These are phyloP conservation scores for Scleroderma citrinum DNA, from an alignment of 768 basidiomycete species.

Conservation along the genomic window DNA sequence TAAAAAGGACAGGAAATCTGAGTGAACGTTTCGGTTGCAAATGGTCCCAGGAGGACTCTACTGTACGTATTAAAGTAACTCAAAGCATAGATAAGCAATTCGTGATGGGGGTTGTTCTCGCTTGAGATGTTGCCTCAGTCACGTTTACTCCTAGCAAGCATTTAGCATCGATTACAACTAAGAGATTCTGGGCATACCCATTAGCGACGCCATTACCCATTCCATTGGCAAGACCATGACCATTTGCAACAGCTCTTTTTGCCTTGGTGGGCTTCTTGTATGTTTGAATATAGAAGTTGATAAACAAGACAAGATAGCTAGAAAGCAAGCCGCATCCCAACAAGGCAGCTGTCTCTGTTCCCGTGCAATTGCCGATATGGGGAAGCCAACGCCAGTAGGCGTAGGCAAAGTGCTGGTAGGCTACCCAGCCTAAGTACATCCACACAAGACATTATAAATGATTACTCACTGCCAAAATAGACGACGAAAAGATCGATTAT, in stretches of 20 bases:
- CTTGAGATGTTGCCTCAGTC: conserved; percentile 19
- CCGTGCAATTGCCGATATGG: conserved; percentile 76
- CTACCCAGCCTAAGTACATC: conserved; percentile 24
- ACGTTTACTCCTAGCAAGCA: conserved; percentile 25
- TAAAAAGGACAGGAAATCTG: too few species aligned
- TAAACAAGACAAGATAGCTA: conserved; percentile 90
- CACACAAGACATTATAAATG: background rate
- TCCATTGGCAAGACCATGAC: conserved; percentile 42
- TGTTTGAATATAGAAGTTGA: conserved; percentile 88
- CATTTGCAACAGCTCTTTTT: conserved; percentile 28
- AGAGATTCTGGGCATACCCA: conserved; percentile 19
- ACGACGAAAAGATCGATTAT: conserved; percentile 85
- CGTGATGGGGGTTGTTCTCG: background rate
- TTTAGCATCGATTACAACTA: conserved; percentile 1
- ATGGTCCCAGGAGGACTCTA: background rate
- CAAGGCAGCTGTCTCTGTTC: conserved; percentile 80
- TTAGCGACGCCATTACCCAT: conserved; percentile 29
- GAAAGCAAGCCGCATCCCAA: conserved; percentile 87
- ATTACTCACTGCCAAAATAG: conserved; percentile 87
- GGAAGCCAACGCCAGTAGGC: conserved; percentile 62
- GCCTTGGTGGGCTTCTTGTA: conserved; percentile 61
- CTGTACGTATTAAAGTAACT: conserved; percentile 4
- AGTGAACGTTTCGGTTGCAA: background rate
- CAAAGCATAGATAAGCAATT: conserved; percentile 6
- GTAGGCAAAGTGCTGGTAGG: conserved; percentile 78